Base-by-base conservation (phyloP, 805 yeast genomes). In the Starmerella ratchasimensis region DNA sequence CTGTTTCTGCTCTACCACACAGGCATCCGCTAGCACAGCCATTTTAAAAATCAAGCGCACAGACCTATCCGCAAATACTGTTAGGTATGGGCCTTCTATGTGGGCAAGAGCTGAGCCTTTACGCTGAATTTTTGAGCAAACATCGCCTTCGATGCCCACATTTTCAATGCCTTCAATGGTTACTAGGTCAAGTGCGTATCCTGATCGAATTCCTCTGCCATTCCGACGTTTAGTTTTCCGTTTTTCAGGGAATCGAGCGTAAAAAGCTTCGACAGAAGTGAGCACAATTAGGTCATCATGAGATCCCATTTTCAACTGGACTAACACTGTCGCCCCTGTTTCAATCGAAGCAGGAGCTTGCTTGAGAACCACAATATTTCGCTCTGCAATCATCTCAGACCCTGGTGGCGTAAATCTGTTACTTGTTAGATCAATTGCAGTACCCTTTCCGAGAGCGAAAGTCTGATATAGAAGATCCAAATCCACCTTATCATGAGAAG, bases 11-110 rank as follows among this genome's bases (percentile, higher is more conserved):
- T 11, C 13, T 2, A 25, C 24, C 8, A 24, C 39, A 8, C 23
- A 9, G 18, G 31, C 31, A 15, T 40, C 36, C 3, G 37, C 32
- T 3, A 33, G 29, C 13, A 40, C 28, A 3, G 39, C 40, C 3
- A 30, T 14, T 3, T 31, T 33, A 17, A 15, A 40, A 5, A 10
- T n/a, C 7, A 40, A n/a, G 3, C 13, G 13, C 7, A 36, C 26
- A 3, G 20, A 5, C 8, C 40, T 29, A 17, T 36, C 28, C 14
- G 7, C n/a, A 1, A 10, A 10, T 10, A 16, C 25, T 7, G 18
- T 23, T n/a, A 38, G 5, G 10, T 5, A 19, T 9, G 41, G 41
- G 3, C 41, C 41, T 1, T 20, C 9, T 4, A 16, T 31, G 6
- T 13, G 6, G 1, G 37, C 37, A 1, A 38, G 8, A 1, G 37